Evolutionary conservation across 2,329 filamentous ascomycete genomes (phyloP), one percentile per base, ranked within the genome.

Genomic region (Ophiostoma pallidulum): DNA sequence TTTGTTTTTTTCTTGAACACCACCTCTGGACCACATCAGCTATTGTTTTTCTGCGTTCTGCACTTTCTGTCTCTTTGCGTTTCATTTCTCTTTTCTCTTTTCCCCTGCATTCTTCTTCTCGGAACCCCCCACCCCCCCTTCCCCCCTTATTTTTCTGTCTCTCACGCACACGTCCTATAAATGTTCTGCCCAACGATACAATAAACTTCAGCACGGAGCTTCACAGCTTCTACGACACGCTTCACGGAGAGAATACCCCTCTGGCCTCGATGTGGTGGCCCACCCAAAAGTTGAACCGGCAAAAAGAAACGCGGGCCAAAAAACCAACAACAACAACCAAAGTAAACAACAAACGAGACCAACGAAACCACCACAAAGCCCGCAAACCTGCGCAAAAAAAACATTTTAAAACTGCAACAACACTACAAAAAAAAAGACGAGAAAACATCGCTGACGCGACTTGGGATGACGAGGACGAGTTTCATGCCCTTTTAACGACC

Each of bases 151-250:
- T 31, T 22, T 38, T n/a, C n/a, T n/a, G n/a, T n/a, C n/a, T n/a
- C n/a, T n/a, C n/a, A n/a, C n/a, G n/a, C n/a, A n/a, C n/a, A n/a
- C n/a, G n/a, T n/a, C n/a, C n/a, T 28, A 28, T 28, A 28, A 28
- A 28, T 28, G 24, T 28, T 43, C 33, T 47, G 45, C 39, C 18
- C 39, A 31, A 48, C 18, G 45, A 52, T 53, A 53, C 41, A 50
- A 57, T 63, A 63, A 57, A 60, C 50, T 59, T 58, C 58, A 49
- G 50, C 50, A 40, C 26, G 57, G 58, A 55, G 63, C 63, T 65
- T 64, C 62, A 59, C 63, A 62, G 63, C 63, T 54, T 29, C 44
- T 39, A 49, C 46, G 38, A 47, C 53, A 49, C 55, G 24, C 49
- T 51, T 22, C 16, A 43, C 38, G 14, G 53, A 48, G 24, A 45